Percentiles rank a stretch among this genome's conserved stretches.
Evolutionary conservation across 2,329 filamentous ascomycete genomes (phyloP).

Genomic region (Periglandula ipomoeae): DNA sequence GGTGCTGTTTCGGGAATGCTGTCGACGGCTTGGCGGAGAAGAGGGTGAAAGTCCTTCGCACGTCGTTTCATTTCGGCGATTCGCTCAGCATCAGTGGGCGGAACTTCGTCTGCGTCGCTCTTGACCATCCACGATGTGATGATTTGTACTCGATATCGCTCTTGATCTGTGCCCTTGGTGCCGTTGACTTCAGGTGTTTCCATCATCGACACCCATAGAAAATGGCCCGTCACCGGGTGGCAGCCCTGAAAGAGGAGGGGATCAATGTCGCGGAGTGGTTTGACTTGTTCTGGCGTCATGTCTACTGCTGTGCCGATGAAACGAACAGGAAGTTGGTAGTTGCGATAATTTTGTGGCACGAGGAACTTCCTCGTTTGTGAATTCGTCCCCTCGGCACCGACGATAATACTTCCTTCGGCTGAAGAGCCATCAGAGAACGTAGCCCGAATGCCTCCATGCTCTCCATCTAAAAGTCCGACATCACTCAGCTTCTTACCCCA

Average conservation of each 20-base stretch:
- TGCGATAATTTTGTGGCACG: slow-evolving; percentile 20
- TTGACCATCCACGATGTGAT: slow-evolving; percentile 36
- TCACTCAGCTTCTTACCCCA: slow-evolving; percentile 23
- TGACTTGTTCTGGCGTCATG: slow-evolving; percentile 27
- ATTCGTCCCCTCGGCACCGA: slow-evolving; percentile 32
- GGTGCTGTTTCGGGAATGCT: slow-evolving; percentile 31
- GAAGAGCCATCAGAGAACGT: slow-evolving; percentile 23
- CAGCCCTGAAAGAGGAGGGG: slow-evolving; percentile 45
- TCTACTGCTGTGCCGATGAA: slow-evolving; percentile 28
- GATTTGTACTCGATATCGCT: slow-evolving; percentile 33
- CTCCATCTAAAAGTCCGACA: slow-evolving; percentile 14
- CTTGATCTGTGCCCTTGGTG: slow-evolving; percentile 19
- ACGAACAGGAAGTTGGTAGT: slow-evolving; percentile 26
- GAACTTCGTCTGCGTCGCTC: slow-evolving; percentile 25
- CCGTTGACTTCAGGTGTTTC: slow-evolving; percentile 29
- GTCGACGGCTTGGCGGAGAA: slow-evolving; percentile 32
- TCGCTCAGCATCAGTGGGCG: slow-evolving; percentile 20
- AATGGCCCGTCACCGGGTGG: slow-evolving; percentile 40
- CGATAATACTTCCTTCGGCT: slow-evolving; percentile 23
- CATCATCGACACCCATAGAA: slow-evolving; percentile 40
- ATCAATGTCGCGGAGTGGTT: slow-evolving; percentile 36
- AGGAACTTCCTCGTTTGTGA: slow-evolving; percentile 27
- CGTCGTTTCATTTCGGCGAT: slow-evolving; percentile 31
- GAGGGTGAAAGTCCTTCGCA: slow-evolving; percentile 22
- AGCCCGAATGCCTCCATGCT: slow-evolving; percentile 17